These are phyloP conservation scores for Linderina pennispora DNA, from an alignment of 192 early-diverging fungal species.

Conservation along the genomic window DNA sequence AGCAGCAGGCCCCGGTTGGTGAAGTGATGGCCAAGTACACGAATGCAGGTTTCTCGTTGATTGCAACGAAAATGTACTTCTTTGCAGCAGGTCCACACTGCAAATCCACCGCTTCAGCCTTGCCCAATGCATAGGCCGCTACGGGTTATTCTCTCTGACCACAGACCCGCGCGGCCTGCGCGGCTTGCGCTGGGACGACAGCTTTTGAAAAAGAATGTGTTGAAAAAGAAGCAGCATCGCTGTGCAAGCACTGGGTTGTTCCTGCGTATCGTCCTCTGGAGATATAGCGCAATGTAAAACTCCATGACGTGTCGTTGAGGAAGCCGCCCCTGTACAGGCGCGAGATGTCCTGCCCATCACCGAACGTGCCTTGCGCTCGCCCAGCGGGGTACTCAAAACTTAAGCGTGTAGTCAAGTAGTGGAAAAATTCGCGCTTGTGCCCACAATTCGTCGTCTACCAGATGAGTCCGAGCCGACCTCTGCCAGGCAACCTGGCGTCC, in stretches of 20 bases:
- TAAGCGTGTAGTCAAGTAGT: slow-evolving; percentile 10
- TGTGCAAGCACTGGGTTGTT: slow-evolving; percentile 44
- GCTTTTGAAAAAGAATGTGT: slow-evolving; percentile 78
- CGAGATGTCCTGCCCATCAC: slow-evolving; percentile 55
- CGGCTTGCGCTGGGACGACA: slow-evolving; percentile 42
- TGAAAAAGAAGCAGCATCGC: slow-evolving; percentile 71
- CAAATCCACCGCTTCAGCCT: slow-evolving; percentile 76
- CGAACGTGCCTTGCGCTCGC: slow-evolving; percentile 51
- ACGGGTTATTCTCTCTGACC: slow-evolving; percentile 28
- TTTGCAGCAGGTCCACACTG: slow-evolving; percentile 65
- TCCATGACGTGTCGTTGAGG: slow-evolving; percentile 89
- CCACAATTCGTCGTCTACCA: slow-evolving; percentile 10
- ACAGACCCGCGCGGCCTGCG: slow-evolving; percentile 1
- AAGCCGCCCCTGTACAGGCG: slow-evolving; percentile 67
- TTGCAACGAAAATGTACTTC: slow-evolving; percentile 74
- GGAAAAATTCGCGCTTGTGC: slow-evolving; percentile 7
- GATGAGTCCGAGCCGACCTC: slow-evolving; percentile 1
- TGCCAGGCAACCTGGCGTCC: not conserved
- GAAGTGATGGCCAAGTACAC: slow-evolving; percentile 82
- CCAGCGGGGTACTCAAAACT: slow-evolving; percentile 50
- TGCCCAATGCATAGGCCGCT: slow-evolving; percentile 49
- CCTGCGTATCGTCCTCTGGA: slow-evolving; percentile 28
- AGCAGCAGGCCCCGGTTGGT: slow-evolving; percentile 60
- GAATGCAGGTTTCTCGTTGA: slow-evolving; percentile 89
- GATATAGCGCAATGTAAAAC: slow-evolving; percentile 68